These are phyloP conservation scores for Saccharomycopsis sp. DNA, from an alignment of 805 yeast species.

Conservation along the genomic window DNA sequence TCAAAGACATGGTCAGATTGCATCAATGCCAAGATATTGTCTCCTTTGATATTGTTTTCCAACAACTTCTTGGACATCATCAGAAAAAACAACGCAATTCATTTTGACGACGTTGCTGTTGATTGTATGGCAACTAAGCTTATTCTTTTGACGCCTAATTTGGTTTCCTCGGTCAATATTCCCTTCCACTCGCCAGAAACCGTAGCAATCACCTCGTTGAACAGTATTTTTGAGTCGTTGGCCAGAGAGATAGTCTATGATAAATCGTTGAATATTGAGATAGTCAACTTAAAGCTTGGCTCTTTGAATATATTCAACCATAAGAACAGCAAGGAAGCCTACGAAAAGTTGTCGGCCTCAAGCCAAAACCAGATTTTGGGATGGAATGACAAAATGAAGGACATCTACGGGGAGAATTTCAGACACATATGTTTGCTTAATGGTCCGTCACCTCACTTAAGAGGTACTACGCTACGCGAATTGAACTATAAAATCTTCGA, in stretches of 20 bases:
- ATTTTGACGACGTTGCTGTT: constrained; percentile 6
- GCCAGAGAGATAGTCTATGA: constrained; percentile 32
- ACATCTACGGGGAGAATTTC: constrained; percentile 16
- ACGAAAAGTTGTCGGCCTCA: constrained; percentile 1
- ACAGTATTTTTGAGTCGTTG: constrained; percentile 32
- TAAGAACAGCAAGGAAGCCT: constrained; percentile 4
- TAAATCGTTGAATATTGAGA: constrained; percentile 36
- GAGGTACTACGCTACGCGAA: constrained; percentile 18
- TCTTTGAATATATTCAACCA: constrained; percentile 36
- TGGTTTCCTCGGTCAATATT: constrained; percentile 45
- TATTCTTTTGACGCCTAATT: constrained; percentile 47
- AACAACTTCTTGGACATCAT: constrained; percentile 50
- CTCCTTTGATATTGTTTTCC: constrained; percentile 45
- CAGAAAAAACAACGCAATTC: constrained; percentile 38
- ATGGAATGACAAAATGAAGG: constrained; percentile 15
- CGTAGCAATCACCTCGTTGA: constrained; percentile 41
- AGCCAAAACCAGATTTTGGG: constrained; percentile 17
- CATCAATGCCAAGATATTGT: constrained; percentile 38
- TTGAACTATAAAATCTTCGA: constrained; percentile 20
- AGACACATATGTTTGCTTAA: constrained; percentile 11
- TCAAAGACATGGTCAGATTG: constrained; percentile 44
- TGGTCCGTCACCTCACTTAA: constrained; percentile 12
- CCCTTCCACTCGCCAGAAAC: constrained; percentile 64
- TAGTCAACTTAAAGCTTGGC: constrained; percentile 41
- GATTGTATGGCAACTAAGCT: constrained; percentile 29